Conservation (phyloP, 2,329 filamentous ascomycete genomes). For the Cytospora mali region DNA sequence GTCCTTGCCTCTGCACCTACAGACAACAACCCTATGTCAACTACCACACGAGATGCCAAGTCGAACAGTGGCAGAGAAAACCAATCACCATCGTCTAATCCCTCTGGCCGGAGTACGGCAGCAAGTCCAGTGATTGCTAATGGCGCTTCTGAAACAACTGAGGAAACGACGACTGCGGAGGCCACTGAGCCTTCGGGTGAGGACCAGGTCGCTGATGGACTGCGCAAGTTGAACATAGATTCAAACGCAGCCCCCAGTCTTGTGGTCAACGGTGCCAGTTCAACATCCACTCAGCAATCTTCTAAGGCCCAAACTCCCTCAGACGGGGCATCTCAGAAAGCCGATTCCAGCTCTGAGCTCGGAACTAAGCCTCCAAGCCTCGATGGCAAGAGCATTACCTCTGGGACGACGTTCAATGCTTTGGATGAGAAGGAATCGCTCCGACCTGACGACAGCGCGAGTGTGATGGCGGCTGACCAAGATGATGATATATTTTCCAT, state of each 20-base stretch:
- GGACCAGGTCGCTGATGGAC: constrained; percentile 34
- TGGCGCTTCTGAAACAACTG: background rate
- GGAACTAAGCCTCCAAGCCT: constrained; percentile 84
- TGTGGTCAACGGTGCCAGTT: constrained; percentile 54
- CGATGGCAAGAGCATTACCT: constrained; percentile 92
- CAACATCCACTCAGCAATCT: constrained; percentile 42
- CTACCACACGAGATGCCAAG: constrained; percentile 32
- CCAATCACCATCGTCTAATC: constrained; percentile 11
- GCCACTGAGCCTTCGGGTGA: constrained; percentile 11
- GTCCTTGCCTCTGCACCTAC: constrained; percentile 33
- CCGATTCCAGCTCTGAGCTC: constrained; percentile 65
- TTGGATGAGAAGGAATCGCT: constrained; percentile 95
- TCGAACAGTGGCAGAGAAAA: background rate
- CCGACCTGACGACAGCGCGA: constrained; percentile 92
- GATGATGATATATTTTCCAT: constrained; percentile 86
- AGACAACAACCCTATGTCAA: constrained; percentile 40
- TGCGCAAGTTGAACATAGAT: constrained; percentile 37
- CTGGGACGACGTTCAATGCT: constrained; percentile 85
- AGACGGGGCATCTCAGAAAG: constrained; percentile 58
- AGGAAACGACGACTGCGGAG: constrained; percentile 14
- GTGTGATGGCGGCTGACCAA: constrained; percentile 81
- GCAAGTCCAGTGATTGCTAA: background rate
- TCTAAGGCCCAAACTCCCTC: constrained; percentile 48
- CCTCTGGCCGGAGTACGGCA: background rate
- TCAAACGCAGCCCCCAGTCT: constrained; percentile 43